Percentiles rank a stretch among this genome's conserved stretches.
These are phyloP conservation scores for Telopea speciosissima DNA, from an alignment of 177 flowering plant species.

Conservation along the genomic window DNA sequence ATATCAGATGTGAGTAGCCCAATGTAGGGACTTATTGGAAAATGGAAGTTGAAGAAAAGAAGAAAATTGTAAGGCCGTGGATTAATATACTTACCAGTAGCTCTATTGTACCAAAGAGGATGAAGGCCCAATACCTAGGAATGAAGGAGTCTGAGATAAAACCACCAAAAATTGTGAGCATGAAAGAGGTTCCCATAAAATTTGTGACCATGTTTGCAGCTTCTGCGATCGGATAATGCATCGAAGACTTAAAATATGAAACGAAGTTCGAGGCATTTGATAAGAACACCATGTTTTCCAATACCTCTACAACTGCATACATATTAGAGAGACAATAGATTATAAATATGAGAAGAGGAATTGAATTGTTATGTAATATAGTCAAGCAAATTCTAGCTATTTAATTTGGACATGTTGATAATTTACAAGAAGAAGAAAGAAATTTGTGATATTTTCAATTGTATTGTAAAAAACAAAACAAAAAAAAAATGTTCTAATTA, in stretches of 20 bases:
- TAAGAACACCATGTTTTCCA: constrained; percentile 44
- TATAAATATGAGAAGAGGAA: background rate
- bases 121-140: constrained; percentile 29
- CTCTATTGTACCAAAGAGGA: constrained; percentile 26
- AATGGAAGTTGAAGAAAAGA: no score
- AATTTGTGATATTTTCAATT: no score
- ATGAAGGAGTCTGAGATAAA: constrained; percentile 37
- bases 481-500: no score
- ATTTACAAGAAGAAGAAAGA: no score
- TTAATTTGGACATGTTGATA: no score
- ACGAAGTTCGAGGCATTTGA: constrained; percentile 42
- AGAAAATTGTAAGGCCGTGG: no score
- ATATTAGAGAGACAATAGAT: background rate
- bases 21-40: no score
- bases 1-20: no score
- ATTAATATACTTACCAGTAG: constrained; percentile 26
- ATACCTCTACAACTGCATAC: constrained; percentile 33
- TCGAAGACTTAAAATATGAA: constrained; percentile 28
- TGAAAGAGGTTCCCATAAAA: constrained; percentile 38
- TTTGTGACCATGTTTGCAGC: constrained; percentile 42
- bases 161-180: constrained; percentile 37
- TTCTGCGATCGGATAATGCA: constrained; percentile 30
- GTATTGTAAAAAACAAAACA: no score
- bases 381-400: no score
- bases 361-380: background rate